A percentile compares a stretch with the other conserved stretches of the same genome.
phyloP scores from a whole-genome alignment of 148 eudicot genomes.

The Chenopodium formosanum region DNA sequence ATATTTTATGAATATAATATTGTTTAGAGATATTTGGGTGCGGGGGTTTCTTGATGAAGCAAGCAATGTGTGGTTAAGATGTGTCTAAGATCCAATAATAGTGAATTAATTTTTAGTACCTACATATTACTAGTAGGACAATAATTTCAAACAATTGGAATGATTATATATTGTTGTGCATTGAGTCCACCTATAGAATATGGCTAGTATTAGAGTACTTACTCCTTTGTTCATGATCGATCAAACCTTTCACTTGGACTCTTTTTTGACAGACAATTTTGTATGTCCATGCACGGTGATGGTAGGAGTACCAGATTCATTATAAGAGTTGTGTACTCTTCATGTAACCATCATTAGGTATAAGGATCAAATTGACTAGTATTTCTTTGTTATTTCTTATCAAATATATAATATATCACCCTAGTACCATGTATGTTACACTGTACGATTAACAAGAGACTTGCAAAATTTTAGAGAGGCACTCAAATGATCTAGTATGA shows the following conservation, averaged over 20 bases:
- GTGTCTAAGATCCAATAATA: slow-evolving; percentile 8
- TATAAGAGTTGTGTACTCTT: slow-evolving; percentile 26
- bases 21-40: too few relatives aligned
- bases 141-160: neutral
- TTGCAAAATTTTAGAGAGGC: neutral
- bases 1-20: too few relatives aligned
- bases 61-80: neutral
- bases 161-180: neutral
- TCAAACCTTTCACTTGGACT: slow-evolving; percentile 1
- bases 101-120: slow-evolving; percentile 1
- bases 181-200: neutral
- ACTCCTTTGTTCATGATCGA: neutral
- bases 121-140: neutral
- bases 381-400: neutral
- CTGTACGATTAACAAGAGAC: too few relatives aligned
- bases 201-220: neutral
- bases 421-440: too few relatives aligned
- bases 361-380: slow-evolving; percentile 21
- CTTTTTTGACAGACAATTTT: neutral
- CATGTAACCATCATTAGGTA: slow-evolving; percentile 19
- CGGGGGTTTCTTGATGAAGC: too few relatives aligned
- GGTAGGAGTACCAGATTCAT: slow-evolving; percentile 18
- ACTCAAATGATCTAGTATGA: neutral
- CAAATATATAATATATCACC: too few relatives aligned
- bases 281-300: slow-evolving; percentile 21